Base-by-base conservation (phyloP, 1,284 basidiomycete genomes). In the Phellopilus nigrolimitatus region DNA sequence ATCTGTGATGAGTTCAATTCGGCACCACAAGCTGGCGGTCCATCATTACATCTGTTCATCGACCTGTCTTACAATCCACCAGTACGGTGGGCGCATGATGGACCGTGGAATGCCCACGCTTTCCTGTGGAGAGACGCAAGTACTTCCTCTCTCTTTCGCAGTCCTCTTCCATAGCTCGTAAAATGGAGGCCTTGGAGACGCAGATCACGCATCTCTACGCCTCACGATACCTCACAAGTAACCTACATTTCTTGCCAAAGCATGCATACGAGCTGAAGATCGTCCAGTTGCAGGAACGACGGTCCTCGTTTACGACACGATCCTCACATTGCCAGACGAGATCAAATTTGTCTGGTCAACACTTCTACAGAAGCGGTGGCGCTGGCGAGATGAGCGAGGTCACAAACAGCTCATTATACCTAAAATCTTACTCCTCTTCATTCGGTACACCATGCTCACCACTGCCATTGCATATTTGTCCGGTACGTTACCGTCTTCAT, bases 271-370 rank as follows among this genome's bases (percentile, higher is more conserved):
- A 15, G 4, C 21, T 47, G 3, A 15, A 19, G 27, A 2, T 4
- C 22, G 31, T 17, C 17, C n/a, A 47, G 45, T 47, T 10, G 45
- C 36, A 10, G 45, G 45, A 10, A 15, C 33, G 12, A 22, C 45
- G 15, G 33, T 47, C 19, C 31, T 47, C 12, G 36, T 21, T 7
- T 47, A 47, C 33, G 45, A 47, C 22, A 47, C 45, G 8, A 15
- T 47, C 12, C n/a, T 47, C 5, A 36, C 33, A 3, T 21, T 47
- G 3, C 21, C 31, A 2, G 36, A 47, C 15, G 45, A 47, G 22
- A 10, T 47, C 19, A n/a, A 7, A 9, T 47, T 30, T 27, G 45
- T 47, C 5, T 47, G 45, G 45, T 25, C 6, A 12, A n/a, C 42
- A 17, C 15, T 44, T 6, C n/a, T 33, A 44, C 42, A 44, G n/a